Base-by-base conservation (phyloP, 768 basidiomycete genomes). In the Pulveroboletus frians region DNA sequence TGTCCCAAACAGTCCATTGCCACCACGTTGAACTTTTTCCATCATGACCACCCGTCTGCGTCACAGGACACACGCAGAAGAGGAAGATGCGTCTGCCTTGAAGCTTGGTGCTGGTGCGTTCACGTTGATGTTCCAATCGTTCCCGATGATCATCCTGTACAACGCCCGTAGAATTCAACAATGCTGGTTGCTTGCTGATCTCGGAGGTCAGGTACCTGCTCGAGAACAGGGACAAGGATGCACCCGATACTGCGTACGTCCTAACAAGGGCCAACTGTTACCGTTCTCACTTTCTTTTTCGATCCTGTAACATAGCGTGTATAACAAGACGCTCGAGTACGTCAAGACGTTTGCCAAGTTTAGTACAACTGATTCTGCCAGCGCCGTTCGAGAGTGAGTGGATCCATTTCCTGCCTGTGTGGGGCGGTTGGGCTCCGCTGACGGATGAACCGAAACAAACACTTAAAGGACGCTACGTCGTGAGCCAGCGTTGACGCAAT, bases 261-360 rank as follows among this genome's bases (percentile, higher is more conserved):
- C 26, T 6, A 15, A 5, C 4, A 4, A 17, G 21, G 10, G 34
- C 34, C n/a, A 17, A 35, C 15, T 3, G 3, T 13, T 11, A 21
- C 21, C 21, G 10, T 5, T 14, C 7, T n/a, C 7, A n/a, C n/a
- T 36, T 36, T 9, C 2, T 13, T n/a, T 20, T 10, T 15, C 1
- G 21, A 39, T 29, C 8, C 5, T 7, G 20, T 26, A 6, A 6
- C 1, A 0, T 56, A 94, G 91, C 26, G 91, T 95, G 11, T 95
- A 91, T 68, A 92, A 92, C 69, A 94, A 94, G 67, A 92, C 92
- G 1, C 72, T 89, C 36, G 90, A 92, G 59, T 94, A 94, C 61
- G 92, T 94, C 55, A 87, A 88, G 66, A 88, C 84, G 8, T 94
- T 95, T 64, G 80, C 90, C 11, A 89, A 92, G 70, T 94, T 93